phyloP scores from a whole-genome alignment of 1,139 yeast species.

The Diutina mesorugosa region DNA sequence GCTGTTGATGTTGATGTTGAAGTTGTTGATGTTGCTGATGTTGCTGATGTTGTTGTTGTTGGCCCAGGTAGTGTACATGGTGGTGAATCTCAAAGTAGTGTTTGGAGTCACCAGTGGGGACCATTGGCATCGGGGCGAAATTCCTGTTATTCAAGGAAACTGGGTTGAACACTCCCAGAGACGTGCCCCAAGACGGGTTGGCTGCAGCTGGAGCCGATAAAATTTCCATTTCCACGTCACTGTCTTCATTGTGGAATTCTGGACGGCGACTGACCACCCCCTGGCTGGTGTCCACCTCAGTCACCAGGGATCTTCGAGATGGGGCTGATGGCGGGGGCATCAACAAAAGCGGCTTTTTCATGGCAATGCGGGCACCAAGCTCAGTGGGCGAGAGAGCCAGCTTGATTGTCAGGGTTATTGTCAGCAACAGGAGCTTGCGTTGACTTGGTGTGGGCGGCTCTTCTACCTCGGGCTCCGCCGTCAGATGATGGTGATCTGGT shows the following conservation, averaged over 20 bases:
- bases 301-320: background rate
- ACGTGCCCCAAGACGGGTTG: background rate
- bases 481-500: background rate
- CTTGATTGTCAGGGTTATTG: background rate
- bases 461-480: background rate
- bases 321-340: constrained; percentile 2
- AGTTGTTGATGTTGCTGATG: background rate
- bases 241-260: background rate
- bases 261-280: background rate
- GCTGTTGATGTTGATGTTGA: constrained; percentile 1
- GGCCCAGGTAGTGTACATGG: background rate
- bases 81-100: background rate
- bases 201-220: background rate
- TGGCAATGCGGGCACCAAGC: constrained; percentile 13
- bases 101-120: background rate
- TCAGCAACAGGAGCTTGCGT: background rate
- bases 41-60: background rate
- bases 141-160: background rate
- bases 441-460: background rate
- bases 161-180: background rate
- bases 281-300: background rate
- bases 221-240: constrained; percentile 2
- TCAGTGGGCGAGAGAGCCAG: constrained; percentile 12
- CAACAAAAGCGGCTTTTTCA: constrained; percentile 2
- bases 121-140: background rate